Percentiles rank a stretch among this genome's conserved stretches.
phyloP scores from a whole-genome alignment of 345 rosid genomes.

The Tarenaya hassleriana region DNA sequence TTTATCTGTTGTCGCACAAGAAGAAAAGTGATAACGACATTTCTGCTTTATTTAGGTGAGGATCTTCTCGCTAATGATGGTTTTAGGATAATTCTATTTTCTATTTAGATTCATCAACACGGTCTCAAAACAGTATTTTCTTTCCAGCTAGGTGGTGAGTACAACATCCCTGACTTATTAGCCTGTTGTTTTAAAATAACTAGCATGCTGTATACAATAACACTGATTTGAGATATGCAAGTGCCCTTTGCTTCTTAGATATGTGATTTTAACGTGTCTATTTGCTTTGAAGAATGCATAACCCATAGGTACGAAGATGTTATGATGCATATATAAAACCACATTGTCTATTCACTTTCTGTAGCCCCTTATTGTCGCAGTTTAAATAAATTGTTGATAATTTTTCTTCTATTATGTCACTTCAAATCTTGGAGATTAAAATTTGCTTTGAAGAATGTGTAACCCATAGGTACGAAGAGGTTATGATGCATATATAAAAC shows the following conservation, averaged over 20 bases:
- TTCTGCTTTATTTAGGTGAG: slow-evolving; percentile 84
- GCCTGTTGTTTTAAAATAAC: slow-evolving; percentile 1
- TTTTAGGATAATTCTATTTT: slow-evolving; percentile 14
- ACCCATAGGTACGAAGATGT: too few species aligned
- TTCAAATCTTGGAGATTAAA: too few species aligned
- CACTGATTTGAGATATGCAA: too few species aligned
- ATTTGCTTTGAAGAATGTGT: too few species aligned
- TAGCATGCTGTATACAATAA: slow-evolving; percentile 4
- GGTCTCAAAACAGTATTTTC: slow-evolving; percentile 6
- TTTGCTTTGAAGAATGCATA: too few species aligned
- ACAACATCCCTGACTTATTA: neutral
- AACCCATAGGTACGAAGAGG: too few species aligned
- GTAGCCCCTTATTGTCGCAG: slow-evolving; percentile 11
- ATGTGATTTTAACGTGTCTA: too few species aligned
- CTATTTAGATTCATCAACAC: slow-evolving; percentile 7
- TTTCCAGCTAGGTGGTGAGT: slow-evolving; percentile 12
- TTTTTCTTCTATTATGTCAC: slow-evolving; percentile 1
- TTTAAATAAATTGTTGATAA: slow-evolving; percentile 4
- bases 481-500: too few species aligned
- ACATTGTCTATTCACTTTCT: too few species aligned
- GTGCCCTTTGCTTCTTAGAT: too few species aligned
- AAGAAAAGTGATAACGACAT: slow-evolving; percentile 64
- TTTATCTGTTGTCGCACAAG: slow-evolving; percentile 60
- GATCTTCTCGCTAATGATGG: slow-evolving; percentile 21
- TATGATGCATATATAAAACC: too few species aligned